Conservation (phyloP, 768 basidiomycete species). For the Rhodotorula diobovata region DNA sequence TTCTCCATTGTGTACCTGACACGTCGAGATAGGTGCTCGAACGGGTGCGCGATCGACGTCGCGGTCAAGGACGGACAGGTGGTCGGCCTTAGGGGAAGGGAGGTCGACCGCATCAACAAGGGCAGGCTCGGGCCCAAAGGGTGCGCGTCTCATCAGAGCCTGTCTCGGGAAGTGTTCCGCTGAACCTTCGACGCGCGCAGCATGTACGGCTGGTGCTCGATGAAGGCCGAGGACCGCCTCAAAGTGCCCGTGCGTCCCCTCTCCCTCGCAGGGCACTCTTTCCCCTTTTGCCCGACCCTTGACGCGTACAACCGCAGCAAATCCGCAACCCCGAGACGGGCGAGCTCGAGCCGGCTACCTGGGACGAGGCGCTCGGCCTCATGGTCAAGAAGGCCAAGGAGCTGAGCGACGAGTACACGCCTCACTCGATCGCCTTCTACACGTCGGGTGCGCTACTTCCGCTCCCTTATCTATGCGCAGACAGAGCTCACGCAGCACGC, state of each 20-base stretch:
- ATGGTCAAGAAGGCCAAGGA: constrained; percentile 40
- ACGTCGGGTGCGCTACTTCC: constrained; percentile 7
- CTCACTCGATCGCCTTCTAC: constrained; percentile 41
- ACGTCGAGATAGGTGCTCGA: constrained; percentile 14
- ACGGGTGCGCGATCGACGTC: constrained; percentile 37
- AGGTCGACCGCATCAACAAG: constrained; percentile 39
- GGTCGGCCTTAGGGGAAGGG: constrained; percentile 36
- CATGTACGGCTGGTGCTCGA: constrained; percentile 36
- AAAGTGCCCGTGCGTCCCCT: constrained; percentile 29
- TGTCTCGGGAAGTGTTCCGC: too few relatives aligned
- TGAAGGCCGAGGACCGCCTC: constrained; percentile 34
- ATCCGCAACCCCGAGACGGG: constrained; percentile 38
- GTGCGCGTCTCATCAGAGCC: neutral
- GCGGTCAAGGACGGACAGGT: constrained; percentile 41
- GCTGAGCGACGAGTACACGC: constrained; percentile 35
- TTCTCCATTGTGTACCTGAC: neutral
- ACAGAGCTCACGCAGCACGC: too few relatives aligned
- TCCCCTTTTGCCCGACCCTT: too few relatives aligned
- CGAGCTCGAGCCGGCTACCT: constrained; percentile 35
- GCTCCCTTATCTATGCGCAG: too few relatives aligned
- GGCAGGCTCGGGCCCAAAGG: constrained; percentile 41
- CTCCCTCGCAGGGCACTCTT: neutral
- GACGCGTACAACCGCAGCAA: constrained; percentile 8
- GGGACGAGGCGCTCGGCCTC: constrained; percentile 40
- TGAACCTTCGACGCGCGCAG: neutral